Conservation (phyloP, 164 flowering plant genomes). For the Aristolochia californica region DNA sequence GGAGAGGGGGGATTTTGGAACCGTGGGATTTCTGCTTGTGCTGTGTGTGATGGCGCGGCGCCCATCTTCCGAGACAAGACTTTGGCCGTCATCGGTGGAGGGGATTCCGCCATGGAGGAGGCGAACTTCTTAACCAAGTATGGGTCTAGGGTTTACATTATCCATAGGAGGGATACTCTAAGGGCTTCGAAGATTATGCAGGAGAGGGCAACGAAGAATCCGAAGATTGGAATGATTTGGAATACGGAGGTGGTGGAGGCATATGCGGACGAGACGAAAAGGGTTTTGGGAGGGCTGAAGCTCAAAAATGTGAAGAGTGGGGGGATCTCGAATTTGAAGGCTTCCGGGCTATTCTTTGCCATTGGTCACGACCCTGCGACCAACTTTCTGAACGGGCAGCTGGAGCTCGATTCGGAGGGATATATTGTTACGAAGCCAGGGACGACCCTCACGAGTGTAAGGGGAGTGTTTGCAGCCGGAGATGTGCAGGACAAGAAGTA, state of each 20-base stretch:
- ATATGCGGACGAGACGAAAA: slow-evolving; percentile 37
- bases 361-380: slow-evolving; percentile 99
- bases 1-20: slow-evolving; percentile 73
- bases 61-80: slow-evolving; percentile 80
- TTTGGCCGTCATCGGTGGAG: slow-evolving; percentile 89
- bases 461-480: slow-evolving; percentile 93
- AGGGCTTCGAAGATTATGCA: slow-evolving; percentile 97
- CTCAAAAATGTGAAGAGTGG: slow-evolving; percentile 63
- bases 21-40: slow-evolving; percentile 85
- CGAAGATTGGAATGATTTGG: slow-evolving; percentile 84
- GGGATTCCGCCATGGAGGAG: slow-evolving; percentile 98
- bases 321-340: slow-evolving; percentile 59
- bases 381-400: slow-evolving; percentile 73
- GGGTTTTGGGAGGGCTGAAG: slow-evolving; percentile 62
- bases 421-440: slow-evolving; percentile 81
- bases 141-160: slow-evolving; percentile 69
- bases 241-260: slow-evolving; percentile 72
- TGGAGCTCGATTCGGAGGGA: slow-evolving; percentile 76
- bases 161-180: slow-evolving; percentile 68
- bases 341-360: slow-evolving; percentile 83
- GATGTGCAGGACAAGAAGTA: slow-evolving; percentile 99
- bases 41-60: slow-evolving; percentile 77
- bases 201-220: slow-evolving; percentile 53
- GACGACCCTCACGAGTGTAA: slow-evolving; percentile 66
- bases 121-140: slow-evolving; percentile 79